Evolutionary conservation across 2,329 filamentous ascomycete genomes (phyloP).

Genomic region (Hypoxylon sp.): DNA sequence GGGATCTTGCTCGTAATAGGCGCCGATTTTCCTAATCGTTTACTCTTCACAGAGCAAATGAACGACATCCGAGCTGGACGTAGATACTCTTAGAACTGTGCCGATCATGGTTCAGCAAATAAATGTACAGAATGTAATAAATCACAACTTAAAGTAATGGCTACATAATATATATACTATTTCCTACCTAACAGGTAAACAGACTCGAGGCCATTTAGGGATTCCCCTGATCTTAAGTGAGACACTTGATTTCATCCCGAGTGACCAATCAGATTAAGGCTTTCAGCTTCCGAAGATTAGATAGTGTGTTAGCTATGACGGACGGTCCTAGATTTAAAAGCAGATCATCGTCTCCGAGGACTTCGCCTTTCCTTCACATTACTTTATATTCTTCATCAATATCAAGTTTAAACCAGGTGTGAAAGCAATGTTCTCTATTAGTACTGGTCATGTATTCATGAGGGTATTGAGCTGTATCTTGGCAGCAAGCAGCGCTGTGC

Average conservation of each 20-base stretch:
- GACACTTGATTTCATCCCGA: not conserved
- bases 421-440: constrained; percentile 1
- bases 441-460: constrained; percentile 23
- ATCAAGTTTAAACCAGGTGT: not conserved
- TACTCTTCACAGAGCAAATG: no score
- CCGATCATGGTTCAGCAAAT: not conserved
- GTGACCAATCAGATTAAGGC: not conserved
- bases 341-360: not conserved
- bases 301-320: not conserved
- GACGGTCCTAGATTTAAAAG: not conserved
- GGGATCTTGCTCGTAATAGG: not conserved
- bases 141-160: no score
- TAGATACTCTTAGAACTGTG: not conserved
- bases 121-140: no score
- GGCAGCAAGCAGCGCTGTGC: not conserved
- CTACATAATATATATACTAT: no score
- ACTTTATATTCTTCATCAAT: not conserved
- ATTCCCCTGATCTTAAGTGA: no score
- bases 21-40: no score
- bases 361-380: not conserved
- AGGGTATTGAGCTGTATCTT: constrained; percentile 9
- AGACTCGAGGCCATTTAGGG: no score
- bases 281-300: not conserved
- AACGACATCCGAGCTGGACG: not conserved
- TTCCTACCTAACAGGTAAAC: no score